Percentiles rank a stretch among this genome's conserved stretches.
Conservation (phyloP, 345 rosid genomes). For the Pugionium dolabratum region DNA sequence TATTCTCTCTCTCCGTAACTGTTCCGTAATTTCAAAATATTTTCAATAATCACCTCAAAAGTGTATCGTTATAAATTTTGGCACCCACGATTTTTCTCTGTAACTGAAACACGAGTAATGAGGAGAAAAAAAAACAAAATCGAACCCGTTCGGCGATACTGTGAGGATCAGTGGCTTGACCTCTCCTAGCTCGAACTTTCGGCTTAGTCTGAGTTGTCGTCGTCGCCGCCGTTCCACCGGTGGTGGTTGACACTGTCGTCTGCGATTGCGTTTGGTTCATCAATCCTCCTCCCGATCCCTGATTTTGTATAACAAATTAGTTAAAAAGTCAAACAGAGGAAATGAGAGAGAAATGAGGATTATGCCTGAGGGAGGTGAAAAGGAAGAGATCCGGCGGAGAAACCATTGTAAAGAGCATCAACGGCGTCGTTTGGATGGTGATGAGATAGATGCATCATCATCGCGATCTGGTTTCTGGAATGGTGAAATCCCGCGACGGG, state of each 20-base stretch:
- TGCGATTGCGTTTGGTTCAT: slow-evolving; percentile 48
- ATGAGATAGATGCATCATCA: slow-evolving; percentile 36
- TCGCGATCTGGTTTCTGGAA: slow-evolving; percentile 62
- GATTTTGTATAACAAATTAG: neutral
- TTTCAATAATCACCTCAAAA: slow-evolving; percentile 5
- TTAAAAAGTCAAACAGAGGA: neutral
- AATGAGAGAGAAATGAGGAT: neutral
- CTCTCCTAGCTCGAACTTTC: slow-evolving; percentile 89
- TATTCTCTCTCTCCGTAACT: slow-evolving; percentile 96
- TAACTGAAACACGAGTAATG: slow-evolving; percentile 22
- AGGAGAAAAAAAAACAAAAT: neutral
- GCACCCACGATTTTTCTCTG: slow-evolving; percentile 2
- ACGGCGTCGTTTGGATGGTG: slow-evolving; percentile 41
- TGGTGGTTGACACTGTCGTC: slow-evolving; percentile 47
- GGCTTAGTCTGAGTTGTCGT: slow-evolving; percentile 62
- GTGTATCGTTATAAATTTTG: neutral
- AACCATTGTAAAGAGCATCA: slow-evolving; percentile 54
- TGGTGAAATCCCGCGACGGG: slow-evolving; percentile 30
- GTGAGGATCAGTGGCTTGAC: slow-evolving; percentile 99
- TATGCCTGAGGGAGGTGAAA: slow-evolving; percentile 58
- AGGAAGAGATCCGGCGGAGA: slow-evolving; percentile 68
- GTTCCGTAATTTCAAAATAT: slow-evolving; percentile 30
- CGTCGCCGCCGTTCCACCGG: slow-evolving; percentile 42
- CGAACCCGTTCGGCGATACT: slow-evolving; percentile 94
- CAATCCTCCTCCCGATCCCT: slow-evolving; percentile 44